Base-by-base conservation (phyloP, 1,284 basidiomycete genomes). In the Cystobasidiaceae sp. region DNA sequence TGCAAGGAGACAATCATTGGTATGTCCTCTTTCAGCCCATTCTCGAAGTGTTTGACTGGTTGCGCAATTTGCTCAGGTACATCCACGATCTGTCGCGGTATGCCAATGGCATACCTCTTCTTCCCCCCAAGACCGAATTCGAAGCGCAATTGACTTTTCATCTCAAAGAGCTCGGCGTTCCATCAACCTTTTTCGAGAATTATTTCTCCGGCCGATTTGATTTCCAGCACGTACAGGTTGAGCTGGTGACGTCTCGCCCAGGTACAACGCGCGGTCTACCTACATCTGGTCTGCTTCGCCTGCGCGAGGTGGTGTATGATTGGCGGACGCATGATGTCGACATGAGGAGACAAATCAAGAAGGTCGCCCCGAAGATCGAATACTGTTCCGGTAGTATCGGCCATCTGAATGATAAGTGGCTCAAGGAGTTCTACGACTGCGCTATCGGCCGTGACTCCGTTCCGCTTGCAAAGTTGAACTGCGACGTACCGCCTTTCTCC, bases 1-100 rank as follows among this genome's bases (percentile, higher is more conserved):
- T 56, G 17, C 49, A 66, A 4, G 32, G 48, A 2, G 69, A 70
- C 50, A 70, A 70, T 48, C 62, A 68, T 34, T 49, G 67, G 39
- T 66, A 39, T 13, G 11, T 27, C 44, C 45, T 19, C n/a, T 19
- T 17, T 13, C 33, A n/a, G 34, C 2, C 8, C 41, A 15, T 11
- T 21, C 17, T 7, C 23, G 32, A 17, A 17, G 3, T n/a, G 41
- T 15, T 21, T 46, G 8, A 30, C 19, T 6, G n/a, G 4, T 6
- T 23, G 25, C 13, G 4, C 9, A 3, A 1, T 5, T 11, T 19
- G 21, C 3, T 23, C 30, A 66, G 63, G 66, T 69, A 58, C 51
- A 62, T 69, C 15, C 62, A 66, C 33, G 37, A 61, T 30, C 65
- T 70, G 32, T 60, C 64, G 7, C 21, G 55, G 23, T 60, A 65